phyloP scores from a whole-genome alignment of 2,329 filamentous ascomycete genomes.

The Cladosporium sphaerospermum region DNA sequence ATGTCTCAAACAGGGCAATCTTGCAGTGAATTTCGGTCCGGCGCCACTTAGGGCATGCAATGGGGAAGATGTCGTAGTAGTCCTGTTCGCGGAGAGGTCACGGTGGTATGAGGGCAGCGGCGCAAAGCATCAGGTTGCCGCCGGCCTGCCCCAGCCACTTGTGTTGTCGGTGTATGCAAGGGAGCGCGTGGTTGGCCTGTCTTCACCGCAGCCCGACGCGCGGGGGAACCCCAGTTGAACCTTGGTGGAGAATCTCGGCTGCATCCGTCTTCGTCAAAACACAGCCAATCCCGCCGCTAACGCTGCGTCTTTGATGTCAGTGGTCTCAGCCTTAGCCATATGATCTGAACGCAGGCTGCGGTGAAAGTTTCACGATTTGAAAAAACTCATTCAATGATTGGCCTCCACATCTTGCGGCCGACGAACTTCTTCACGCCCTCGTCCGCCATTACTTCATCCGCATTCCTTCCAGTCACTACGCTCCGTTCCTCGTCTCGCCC shows the following conservation, averaged over 20 bases:
- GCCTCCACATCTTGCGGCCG: constrained; percentile 55
- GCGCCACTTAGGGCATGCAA: background rate
- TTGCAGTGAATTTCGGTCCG: background rate
- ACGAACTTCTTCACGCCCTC: constrained; percentile 54
- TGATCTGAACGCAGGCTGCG: too few species aligned
- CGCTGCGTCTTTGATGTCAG: background rate
- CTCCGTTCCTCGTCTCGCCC: constrained; percentile 59
- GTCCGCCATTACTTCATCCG: constrained; percentile 54
- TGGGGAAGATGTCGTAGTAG: background rate
- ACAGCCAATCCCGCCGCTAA: background rate
- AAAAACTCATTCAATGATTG: constrained; percentile 26
- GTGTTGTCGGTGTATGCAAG: background rate
- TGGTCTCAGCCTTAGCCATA: too few species aligned
- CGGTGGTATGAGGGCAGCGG: background rate
- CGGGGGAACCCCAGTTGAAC: background rate
- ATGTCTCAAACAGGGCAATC: constrained; percentile 6
- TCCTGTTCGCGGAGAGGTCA: background rate
- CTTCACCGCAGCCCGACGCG: background rate
- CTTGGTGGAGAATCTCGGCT: background rate
- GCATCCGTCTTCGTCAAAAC: background rate
- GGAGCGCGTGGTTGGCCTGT: background rate
- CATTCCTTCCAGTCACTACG: constrained; percentile 57
- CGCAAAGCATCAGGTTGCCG: background rate
- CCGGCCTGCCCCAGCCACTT: background rate
- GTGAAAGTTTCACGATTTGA: too few species aligned